These are phyloP conservation scores for Ogataea nonfermentans DNA, from an alignment of 805 yeast species.

Conservation along the genomic window DNA sequence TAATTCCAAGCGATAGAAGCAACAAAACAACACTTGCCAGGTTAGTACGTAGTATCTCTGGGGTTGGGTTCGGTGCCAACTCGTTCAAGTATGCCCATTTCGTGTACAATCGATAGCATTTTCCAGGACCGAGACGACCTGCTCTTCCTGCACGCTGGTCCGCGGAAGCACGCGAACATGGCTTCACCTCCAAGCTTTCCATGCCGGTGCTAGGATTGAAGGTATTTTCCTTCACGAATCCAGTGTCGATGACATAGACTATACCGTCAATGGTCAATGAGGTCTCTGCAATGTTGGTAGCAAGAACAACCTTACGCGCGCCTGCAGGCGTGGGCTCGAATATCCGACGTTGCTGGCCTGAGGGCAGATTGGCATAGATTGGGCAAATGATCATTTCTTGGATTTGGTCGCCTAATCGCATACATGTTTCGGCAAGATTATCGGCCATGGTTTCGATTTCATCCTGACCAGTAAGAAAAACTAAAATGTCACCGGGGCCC, in stretches of 20 bases:
- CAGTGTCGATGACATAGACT: constrained; percentile 90
- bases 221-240: constrained; percentile 88
- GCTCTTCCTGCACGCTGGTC: constrained; percentile 98
- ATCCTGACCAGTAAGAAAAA: constrained; percentile 93
- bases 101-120: constrained; percentile 86
- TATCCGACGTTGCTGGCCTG: constrained; percentile 75
- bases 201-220: constrained; percentile 86
- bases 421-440: constrained; percentile 60
- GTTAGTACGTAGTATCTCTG: constrained; percentile 89
- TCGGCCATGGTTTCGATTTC: constrained; percentile 87
- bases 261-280: constrained; percentile 97
- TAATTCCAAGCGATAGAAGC: constrained; percentile 79
- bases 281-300: constrained; percentile 97
- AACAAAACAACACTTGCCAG: constrained; percentile 72
- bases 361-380: constrained; percentile 87
- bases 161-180: constrained; percentile 93
- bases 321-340: constrained; percentile 84
- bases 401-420: constrained; percentile 57
- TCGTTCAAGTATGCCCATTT: constrained; percentile 79
- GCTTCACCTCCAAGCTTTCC: constrained; percentile 80
- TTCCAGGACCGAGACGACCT: constrained; percentile 96
- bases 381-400: constrained; percentile 74
- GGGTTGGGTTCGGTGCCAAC: constrained; percentile 74
- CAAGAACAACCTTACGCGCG: constrained; percentile 82
- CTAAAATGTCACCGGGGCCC: constrained; percentile 79